phyloP scores from a whole-genome alignment of 1,284 basidiomycete species.

The Fomitopsis pinicola region DNA sequence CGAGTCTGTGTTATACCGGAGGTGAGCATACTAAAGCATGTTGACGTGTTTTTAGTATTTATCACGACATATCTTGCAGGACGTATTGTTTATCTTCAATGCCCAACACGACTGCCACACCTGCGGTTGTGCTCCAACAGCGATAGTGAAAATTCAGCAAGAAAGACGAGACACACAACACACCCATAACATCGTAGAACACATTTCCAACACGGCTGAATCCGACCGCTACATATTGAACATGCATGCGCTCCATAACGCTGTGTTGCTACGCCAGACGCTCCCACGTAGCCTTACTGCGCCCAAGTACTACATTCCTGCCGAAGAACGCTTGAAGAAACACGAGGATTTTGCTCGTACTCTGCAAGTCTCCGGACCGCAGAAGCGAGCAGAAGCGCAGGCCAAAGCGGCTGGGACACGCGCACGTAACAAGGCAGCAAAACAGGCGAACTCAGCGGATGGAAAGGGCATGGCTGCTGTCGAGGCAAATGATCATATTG shows the following conservation, averaged over 20 bases:
- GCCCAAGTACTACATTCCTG: not conserved
- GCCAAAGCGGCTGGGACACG: not conserved
- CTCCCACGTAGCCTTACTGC: not conserved
- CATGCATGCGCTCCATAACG: not conserved
- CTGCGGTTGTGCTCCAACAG: not conserved
- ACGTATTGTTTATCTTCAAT: constrained; percentile 28
- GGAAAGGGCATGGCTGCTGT: no score
- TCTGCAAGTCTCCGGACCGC: not conserved
- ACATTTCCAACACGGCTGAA: not conserved
- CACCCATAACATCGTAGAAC: no score
- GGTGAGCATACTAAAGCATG: constrained; percentile 6
- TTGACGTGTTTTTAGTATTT: constrained; percentile 14
- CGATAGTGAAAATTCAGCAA: no score
- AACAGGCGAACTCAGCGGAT: no score
- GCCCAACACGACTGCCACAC: constrained; percentile 26
- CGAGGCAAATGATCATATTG: no score
- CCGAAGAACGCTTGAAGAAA: not conserved
- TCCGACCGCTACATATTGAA: not conserved
- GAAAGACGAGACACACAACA: no score
- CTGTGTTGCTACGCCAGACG: not conserved
- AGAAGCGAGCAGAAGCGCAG: not conserved
- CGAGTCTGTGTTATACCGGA: not conserved
- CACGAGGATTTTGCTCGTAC: not conserved
- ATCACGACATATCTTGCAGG: constrained; percentile 11
- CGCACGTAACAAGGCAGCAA: not conserved